Conservation (phyloP, 2,329 filamentous ascomycete species). For the Monosporascus cannonballus region DNA sequence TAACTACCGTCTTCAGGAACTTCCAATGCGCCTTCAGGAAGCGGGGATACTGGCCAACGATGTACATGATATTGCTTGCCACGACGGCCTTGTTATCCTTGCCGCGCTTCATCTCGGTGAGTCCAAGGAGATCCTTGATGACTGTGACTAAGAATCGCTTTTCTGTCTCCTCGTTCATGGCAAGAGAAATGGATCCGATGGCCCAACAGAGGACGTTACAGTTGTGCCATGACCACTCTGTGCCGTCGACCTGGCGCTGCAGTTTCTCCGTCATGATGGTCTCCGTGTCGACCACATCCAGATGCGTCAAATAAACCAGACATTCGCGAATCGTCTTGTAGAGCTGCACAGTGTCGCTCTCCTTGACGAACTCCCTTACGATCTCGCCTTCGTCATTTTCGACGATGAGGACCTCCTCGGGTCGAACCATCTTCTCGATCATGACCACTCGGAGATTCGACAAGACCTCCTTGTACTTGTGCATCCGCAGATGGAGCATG, state of each 20-base stretch:
- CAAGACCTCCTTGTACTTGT: slow-evolving; percentile 93
- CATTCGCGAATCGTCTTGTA: slow-evolving; percentile 99
- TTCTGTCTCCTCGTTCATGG: slow-evolving; percentile 99
- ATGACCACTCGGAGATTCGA: slow-evolving; percentile 94
- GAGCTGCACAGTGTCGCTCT: slow-evolving; percentile 96
- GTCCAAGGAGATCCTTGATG: slow-evolving; percentile 92
- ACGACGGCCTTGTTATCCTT: slow-evolving; percentile 99
- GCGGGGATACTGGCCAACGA: slow-evolving; percentile 95
- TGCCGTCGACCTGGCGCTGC: slow-evolving; percentile 86
- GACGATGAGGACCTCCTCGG: slow-evolving; percentile 97
- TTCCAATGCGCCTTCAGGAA: slow-evolving; percentile 99
- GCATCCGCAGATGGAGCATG: slow-evolving; percentile 82
- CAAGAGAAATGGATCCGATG: slow-evolving; percentile 95
- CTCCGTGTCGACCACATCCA: slow-evolving; percentile 96
- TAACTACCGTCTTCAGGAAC: slow-evolving; percentile 98
- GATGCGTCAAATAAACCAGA: slow-evolving; percentile 91
- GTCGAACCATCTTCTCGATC: slow-evolving; percentile 99
- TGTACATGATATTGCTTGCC: slow-evolving; percentile 99
- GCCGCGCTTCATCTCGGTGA: slow-evolving; percentile 98
- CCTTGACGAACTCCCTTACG: slow-evolving; percentile 97
- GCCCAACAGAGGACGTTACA: slow-evolving; percentile 99
- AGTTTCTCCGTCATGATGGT: slow-evolving; percentile 99
- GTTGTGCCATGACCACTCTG: slow-evolving; percentile 99
- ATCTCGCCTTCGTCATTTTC: slow-evolving; percentile 99
- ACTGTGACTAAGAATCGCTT: slow-evolving; percentile 98